Conservation (phyloP, 495 filamentous ascomycete genomes). For the Paragyromitra xinjiangensis region DNA sequence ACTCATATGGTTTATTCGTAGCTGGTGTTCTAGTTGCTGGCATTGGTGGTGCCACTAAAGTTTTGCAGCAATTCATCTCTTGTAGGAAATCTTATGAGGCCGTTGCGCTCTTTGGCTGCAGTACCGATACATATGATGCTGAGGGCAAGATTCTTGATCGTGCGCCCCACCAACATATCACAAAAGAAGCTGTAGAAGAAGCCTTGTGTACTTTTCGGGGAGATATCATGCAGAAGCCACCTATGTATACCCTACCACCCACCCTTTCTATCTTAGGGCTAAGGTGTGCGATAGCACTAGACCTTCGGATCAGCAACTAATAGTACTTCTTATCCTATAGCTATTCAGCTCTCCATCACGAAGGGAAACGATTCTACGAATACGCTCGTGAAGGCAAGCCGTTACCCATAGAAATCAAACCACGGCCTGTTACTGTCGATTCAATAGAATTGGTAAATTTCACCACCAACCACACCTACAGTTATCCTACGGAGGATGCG, state of each 20-base stretch:
- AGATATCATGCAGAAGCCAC: slow-evolving; percentile 88
- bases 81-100: slow-evolving; percentile 95
- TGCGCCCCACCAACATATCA: slow-evolving; percentile 79
- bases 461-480: slow-evolving; percentile 72
- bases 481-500: slow-evolving; percentile 79
- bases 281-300: not conserved
- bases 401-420: slow-evolving; percentile 82
- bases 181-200: slow-evolving; percentile 77
- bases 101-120: slow-evolving; percentile 86
- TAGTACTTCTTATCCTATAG: slow-evolving; percentile 5
- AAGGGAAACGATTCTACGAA: slow-evolving; percentile 93
- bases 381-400: slow-evolving; percentile 90
- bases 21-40: slow-evolving; percentile 85
- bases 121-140: slow-evolving; percentile 90
- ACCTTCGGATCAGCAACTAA: not conserved
- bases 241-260: slow-evolving; percentile 63
- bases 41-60: slow-evolving; percentile 87
- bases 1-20: not conserved
- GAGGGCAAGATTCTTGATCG: slow-evolving; percentile 80
- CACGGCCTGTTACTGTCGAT: slow-evolving; percentile 76
- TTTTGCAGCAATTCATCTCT: slow-evolving; percentile 74
- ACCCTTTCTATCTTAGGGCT: not conserved
- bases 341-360: slow-evolving; percentile 86
- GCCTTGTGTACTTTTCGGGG: slow-evolving; percentile 80
- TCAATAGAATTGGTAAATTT: slow-evolving; percentile 84